Percentiles rank a stretch among this genome's conserved stretches.
Evolutionary conservation across 2,329 filamentous ascomycete species (phyloP).

Genomic region (Aspergillus bombycis): DNA sequence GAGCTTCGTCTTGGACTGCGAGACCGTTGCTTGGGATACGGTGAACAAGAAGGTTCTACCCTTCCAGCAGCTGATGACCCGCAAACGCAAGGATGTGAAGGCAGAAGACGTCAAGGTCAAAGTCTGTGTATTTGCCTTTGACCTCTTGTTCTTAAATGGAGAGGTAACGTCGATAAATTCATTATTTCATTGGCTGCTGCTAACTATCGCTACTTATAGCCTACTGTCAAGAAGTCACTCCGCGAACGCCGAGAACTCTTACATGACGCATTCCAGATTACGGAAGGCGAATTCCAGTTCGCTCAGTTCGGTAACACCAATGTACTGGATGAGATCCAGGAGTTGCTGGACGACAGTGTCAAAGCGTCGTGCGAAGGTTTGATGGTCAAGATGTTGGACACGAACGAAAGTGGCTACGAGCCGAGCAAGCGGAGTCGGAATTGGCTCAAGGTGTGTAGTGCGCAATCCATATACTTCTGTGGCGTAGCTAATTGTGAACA

Average conservation of each 20-base stretch:
- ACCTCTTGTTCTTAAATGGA: slow-evolving; percentile 90
- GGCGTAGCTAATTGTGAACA: slow-evolving; percentile 10
- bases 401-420: slow-evolving; percentile 89
- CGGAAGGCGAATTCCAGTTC: slow-evolving; percentile 89
- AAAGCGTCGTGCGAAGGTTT: slow-evolving; percentile 95
- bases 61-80: slow-evolving; percentile 97
- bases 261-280: slow-evolving; percentile 69
- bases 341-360: slow-evolving; percentile 88
- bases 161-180: slow-evolving; percentile 53
- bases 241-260: slow-evolving; percentile 81
- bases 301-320: slow-evolving; percentile 84
- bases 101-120: slow-evolving; percentile 94
- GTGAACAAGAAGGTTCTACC: slow-evolving; percentile 92
- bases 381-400: slow-evolving; percentile 99
- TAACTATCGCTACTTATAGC: slow-evolving; percentile 35
- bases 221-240: slow-evolving; percentile 83
- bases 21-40: slow-evolving; percentile 97
- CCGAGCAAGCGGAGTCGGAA: slow-evolving; percentile 95
- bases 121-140: slow-evolving; percentile 96
- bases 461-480: neutral
- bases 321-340: slow-evolving; percentile 91
- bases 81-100: slow-evolving; percentile 97
- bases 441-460: slow-evolving; percentile 79
- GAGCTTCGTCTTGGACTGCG: slow-evolving; percentile 97
- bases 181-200: slow-evolving; percentile 5